phyloP scores from a whole-genome alignment of 192 early-diverging fungal species.

The Linnemannia exigua region DNA sequence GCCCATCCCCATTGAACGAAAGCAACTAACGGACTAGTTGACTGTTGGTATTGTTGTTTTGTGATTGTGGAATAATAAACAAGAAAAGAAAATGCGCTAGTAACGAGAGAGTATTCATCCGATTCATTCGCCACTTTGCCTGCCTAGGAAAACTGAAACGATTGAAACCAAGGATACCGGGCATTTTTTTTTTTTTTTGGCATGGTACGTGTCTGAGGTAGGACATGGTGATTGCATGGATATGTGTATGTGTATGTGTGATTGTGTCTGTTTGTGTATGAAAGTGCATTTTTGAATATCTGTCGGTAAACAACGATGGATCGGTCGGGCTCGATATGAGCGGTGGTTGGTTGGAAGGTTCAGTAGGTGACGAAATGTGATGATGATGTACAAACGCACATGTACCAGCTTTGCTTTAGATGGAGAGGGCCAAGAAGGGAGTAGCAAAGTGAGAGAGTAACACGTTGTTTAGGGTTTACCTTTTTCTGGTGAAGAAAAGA shows the following conservation, averaged over 20 bases:
- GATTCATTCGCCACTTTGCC: not conserved
- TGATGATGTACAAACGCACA: not conserved
- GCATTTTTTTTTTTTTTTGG: not conserved
- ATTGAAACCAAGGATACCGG: not conserved
- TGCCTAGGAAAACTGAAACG: not conserved
- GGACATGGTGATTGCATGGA: not conserved
- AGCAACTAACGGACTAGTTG: not conserved
- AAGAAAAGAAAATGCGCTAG: not conserved
- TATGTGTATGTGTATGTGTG: not conserved
- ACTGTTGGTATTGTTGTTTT: too few relatives aligned
- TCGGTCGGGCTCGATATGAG: not conserved
- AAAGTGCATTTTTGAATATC: not conserved
- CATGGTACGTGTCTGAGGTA: not conserved
- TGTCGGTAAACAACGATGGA: conserved; percentile 3
- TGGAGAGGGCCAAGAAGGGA: not conserved
- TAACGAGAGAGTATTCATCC: not conserved
- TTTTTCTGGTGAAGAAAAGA: not conserved
- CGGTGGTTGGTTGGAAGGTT: too few relatives aligned
- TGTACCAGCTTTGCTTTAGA: not conserved
- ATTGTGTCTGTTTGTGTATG: not conserved
- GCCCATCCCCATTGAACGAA: not conserved
- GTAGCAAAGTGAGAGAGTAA: not conserved
- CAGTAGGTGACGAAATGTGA: not conserved
- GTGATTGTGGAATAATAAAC: not conserved
- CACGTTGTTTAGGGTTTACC: not conserved